Conservation (phyloP, 371 early-diverging fungal genomes). For the Synchytrium microbalum region DNA sequence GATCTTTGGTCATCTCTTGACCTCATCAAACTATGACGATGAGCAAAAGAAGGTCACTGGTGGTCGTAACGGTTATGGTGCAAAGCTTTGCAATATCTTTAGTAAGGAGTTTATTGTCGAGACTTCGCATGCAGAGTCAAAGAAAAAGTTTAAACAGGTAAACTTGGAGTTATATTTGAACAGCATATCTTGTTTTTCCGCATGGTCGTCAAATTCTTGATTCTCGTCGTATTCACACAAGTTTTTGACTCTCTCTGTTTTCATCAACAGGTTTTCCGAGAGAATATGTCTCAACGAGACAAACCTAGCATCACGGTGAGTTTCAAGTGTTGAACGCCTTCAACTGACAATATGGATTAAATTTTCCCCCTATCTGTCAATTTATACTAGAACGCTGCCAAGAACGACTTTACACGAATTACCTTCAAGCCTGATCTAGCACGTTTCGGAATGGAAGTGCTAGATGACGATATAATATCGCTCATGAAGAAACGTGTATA, state of each 20-base stretch:
- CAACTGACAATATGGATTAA: neutral
- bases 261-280: slow-evolving; percentile 14
- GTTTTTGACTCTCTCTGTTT: too few relatives aligned
- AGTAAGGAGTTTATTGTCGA: slow-evolving; percentile 88
- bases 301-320: slow-evolving; percentile 52
- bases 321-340: neutral
- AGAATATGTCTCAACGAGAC: slow-evolving; percentile 70
- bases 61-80: slow-evolving; percentile 97
- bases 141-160: slow-evolving; percentile 66
- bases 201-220: too few relatives aligned
- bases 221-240: too few relatives aligned
- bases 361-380: too few relatives aligned
- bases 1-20: slow-evolving; percentile 95
- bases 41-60: slow-evolving; percentile 92
- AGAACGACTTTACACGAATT: slow-evolving; percentile 70
- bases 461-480: slow-evolving; percentile 71
- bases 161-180: too few relatives aligned
- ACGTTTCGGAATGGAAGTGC: slow-evolving; percentile 72
- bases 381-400: slow-evolving; percentile 37
- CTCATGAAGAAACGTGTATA: slow-evolving; percentile 89
- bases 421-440: slow-evolving; percentile 88
- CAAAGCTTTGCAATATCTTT: slow-evolving; percentile 96
- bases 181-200: too few relatives aligned
- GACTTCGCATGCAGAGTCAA: slow-evolving; percentile 65
- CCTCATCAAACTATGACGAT: slow-evolving; percentile 96